Conservation (phyloP, 495 filamentous ascomycete species). For the Daldinia concentrica region DNA sequence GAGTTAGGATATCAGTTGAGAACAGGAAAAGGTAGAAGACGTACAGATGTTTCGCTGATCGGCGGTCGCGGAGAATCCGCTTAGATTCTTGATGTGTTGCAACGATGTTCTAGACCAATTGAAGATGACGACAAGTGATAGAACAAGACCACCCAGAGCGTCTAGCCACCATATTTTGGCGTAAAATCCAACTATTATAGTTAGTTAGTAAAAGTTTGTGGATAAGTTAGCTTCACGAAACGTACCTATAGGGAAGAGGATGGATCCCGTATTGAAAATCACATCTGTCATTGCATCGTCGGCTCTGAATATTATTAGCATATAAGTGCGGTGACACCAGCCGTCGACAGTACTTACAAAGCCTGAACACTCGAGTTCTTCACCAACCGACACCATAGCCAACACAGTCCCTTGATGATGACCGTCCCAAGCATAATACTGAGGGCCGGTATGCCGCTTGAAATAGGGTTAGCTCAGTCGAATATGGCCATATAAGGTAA, state of each 20-base stretch:
- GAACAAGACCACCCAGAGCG: slow-evolving; percentile 80
- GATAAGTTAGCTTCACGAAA: slow-evolving; percentile 40
- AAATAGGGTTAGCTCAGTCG: slow-evolving; percentile 12
- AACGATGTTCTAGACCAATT: slow-evolving; percentile 82
- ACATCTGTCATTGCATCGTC: slow-evolving; percentile 63
- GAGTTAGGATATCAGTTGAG: slow-evolving; percentile 12
- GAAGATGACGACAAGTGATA: slow-evolving; percentile 83
- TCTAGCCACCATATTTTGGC: slow-evolving; percentile 86
- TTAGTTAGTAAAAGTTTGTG: neutral
- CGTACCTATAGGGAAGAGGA: slow-evolving; percentile 80
- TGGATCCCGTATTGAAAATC: slow-evolving; percentile 91
- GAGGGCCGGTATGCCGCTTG: slow-evolving; percentile 71
- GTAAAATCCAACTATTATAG: slow-evolving; percentile 74
- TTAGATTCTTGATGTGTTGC: slow-evolving; percentile 84
- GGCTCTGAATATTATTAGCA: slow-evolving; percentile 56
- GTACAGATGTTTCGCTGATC: slow-evolving; percentile 79
- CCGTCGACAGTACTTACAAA: slow-evolving; percentile 59
- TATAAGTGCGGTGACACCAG: neutral
- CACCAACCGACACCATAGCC: slow-evolving; percentile 90
- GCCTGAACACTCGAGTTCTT: slow-evolving; percentile 91
- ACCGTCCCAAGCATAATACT: slow-evolving; percentile 85
- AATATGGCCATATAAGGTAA: neutral
- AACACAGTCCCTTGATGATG: slow-evolving; percentile 81
- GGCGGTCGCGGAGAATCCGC: slow-evolving; percentile 80
- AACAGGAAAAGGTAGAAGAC: slow-evolving; percentile 13